A percentile compares a stretch with the other conserved stretches of the same genome.
phyloP scores from a whole-genome alignment of 331 rosid species.

The Acacia concinna region DNA sequence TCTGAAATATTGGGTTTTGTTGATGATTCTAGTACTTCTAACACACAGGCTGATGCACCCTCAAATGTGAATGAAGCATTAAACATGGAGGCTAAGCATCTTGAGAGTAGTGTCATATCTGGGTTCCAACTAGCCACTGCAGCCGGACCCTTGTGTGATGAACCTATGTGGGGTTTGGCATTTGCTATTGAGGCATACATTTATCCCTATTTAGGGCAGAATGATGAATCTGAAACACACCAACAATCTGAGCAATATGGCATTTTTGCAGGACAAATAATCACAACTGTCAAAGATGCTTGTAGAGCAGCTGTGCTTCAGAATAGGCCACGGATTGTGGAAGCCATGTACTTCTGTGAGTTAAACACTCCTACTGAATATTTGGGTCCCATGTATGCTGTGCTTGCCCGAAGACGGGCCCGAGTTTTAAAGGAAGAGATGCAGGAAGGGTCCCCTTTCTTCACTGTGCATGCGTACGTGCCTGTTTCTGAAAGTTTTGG shows the following conservation, averaged over 20 bases:
- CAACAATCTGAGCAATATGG: constrained; percentile 2
- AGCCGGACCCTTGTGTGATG: constrained; percentile 1
- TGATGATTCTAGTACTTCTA: neutral
- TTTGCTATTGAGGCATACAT: neutral
- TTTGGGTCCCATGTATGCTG: neutral
- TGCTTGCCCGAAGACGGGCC: constrained; percentile 1
- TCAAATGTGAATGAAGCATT: neutral
- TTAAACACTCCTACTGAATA: neutral
- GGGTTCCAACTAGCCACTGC: neutral
- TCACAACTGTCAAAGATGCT: neutral
- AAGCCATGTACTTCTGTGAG: constrained; percentile 2
- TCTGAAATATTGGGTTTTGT: neutral
- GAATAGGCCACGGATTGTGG: neutral
- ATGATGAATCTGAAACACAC: neutral
- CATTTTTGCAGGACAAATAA: neutral
- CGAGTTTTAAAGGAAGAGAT: neutral
- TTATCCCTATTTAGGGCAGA: neutral
- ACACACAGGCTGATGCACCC: neutral
- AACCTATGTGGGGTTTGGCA: constrained; percentile 5
- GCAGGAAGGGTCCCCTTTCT: neutral
- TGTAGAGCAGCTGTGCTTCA: neutral
- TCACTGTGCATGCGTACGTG: neutral
- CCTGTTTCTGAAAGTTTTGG: neutral
- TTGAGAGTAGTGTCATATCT: constrained; percentile 2
- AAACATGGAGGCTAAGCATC: neutral